Percentiles rank a stretch among this genome's conserved stretches.
phyloP scores from a whole-genome alignment of 495 filamentous ascomycete species.

The Neurospora sp. region DNA sequence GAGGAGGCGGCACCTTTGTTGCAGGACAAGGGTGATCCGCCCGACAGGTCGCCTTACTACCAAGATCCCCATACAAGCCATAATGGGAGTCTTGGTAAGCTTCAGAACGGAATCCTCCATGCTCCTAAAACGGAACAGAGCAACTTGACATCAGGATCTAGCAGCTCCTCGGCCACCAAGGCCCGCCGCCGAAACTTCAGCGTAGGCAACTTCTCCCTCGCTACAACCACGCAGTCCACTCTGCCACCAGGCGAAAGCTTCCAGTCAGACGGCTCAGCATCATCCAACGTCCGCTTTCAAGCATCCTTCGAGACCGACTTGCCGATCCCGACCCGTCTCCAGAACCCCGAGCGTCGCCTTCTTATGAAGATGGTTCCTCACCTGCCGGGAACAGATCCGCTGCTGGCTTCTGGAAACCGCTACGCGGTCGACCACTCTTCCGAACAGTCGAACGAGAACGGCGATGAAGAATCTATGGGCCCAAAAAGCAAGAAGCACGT shows the following conservation, averaged over 20 bases:
- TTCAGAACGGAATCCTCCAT: neutral
- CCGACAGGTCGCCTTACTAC: neutral
- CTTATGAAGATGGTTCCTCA: conserved; percentile 23
- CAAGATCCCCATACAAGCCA: neutral
- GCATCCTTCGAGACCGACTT: neutral
- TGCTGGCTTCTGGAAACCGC: conserved; percentile 19
- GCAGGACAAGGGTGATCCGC: neutral
- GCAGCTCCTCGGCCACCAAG: neutral
- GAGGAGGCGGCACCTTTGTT: conserved; percentile 21
- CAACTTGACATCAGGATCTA: neutral
- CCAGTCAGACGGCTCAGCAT: neutral
- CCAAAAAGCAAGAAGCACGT: conserved; percentile 14
- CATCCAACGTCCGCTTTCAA: neutral
- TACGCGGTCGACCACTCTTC: conserved; percentile 15
- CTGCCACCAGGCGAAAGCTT: neutral
- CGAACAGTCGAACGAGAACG: conserved; percentile 3
- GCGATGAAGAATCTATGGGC: neutral
- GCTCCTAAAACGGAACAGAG: neutral
- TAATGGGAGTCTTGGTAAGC: neutral
- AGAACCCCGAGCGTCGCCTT: conserved; percentile 10
- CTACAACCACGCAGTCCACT: conserved; percentile 6
- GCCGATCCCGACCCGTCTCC: neutral
- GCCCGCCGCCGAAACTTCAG: conserved; percentile 21
- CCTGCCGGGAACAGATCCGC: conserved; percentile 18
- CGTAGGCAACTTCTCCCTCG: conserved; percentile 20